Evolutionary conservation across 163 green algal genomes (phyloP), one percentile per base, ranked within the genome.

Genomic region (Chlorella variabilis): DNA sequence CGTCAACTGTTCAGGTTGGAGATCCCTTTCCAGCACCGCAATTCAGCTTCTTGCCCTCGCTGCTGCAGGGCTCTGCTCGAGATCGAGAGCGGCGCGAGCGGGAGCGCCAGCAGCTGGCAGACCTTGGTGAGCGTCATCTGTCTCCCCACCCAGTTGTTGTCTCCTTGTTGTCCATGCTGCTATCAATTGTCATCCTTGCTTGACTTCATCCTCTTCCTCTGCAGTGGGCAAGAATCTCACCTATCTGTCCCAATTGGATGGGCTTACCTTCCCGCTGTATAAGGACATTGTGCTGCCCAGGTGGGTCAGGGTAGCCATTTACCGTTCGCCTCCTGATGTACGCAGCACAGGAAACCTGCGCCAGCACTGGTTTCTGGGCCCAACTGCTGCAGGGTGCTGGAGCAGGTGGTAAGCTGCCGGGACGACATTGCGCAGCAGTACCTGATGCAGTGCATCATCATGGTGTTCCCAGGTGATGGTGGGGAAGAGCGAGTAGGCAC

Each of bases 351-450:
- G n/a, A n/a, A n/a, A n/a, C n/a, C n/a, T n/a, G n/a, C n/a, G n/a
- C n/a, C n/a, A n/a, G n/a, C n/a, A n/a, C n/a, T n/a, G n/a, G n/a
- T n/a, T n/a, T n/a, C n/a, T n/a, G n/a, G n/a, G n/a, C n/a, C n/a
- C n/a, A n/a, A 27, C 59, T 11, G 20, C 5, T 36, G 71, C 80
- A 85, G 82, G 29, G 82, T 84, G 75, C 77, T 89, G 62, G 76
- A 82, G 65, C 94, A 98, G 88, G 89, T 99, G 1, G 91, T 99
- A 33, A 91, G 87, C 70, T 99, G 97, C 91, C 94, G 96, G 78
- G 97, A 99, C 81, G 94, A 97, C 80, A 93, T 99, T 36, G 97
- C 97, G 33, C 97, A 99, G 93, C 91, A 96, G 82, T 99, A 99
- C 90, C 89, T 99, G 21, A 98, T 99, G 96, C 94, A 99, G 89